Base-by-base conservation (phyloP, 345 rosid genomes). In the Melastoma malabathricum region DNA sequence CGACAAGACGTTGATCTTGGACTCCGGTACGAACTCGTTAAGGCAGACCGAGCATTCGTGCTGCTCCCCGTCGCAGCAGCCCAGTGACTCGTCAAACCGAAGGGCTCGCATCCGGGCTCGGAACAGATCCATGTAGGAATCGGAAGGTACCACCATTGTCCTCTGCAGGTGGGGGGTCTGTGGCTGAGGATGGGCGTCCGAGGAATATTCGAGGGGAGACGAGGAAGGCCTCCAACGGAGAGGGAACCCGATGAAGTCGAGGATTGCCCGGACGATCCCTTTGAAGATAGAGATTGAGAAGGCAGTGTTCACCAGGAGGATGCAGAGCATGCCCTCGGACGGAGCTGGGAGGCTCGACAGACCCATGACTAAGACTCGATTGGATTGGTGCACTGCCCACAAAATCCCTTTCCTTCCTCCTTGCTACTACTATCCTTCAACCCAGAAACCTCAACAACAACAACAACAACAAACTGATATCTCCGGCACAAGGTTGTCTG, bases 331-430 rank as follows among this genome's bases (percentile, higher is more conserved):
- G 72, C 95, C 93, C 71, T 85, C 97, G 45, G 97, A 89, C 58
- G 97, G 93, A 52, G 89, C 67, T 23, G 97, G 97, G 43, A 85
- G 92, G 48, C 84, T 80, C 18, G 93, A 77, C 44, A 89, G 70
- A 66, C 95, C 97, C 97, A 89, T 89, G 56, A 14, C 10, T n/a
- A 13, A 27, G 20, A 34, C 13, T 27, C 16, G 25, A n/a, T n/a
- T n/a, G n/a, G n/a, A 22, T 22, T 22, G 2, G 2, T 22, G 25
- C 25, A 22, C 25, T 2, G 25, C 43, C 43, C 39, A 15, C 19
- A 2, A 47, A 48, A 10, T 19, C 18, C 55, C 44, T 51, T 43
- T 16, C 44, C 5, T 51, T 34, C 25, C 41, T 31, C 19, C 23
- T 31, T 5, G 2, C 3, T 17, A 15, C 41, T 17, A 15, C 41